Percentiles rank a stretch among this genome's conserved stretches.
phyloP scores from a whole-genome alignment of 805 yeast genomes.

The Cyberlindnera mycetangii region DNA sequence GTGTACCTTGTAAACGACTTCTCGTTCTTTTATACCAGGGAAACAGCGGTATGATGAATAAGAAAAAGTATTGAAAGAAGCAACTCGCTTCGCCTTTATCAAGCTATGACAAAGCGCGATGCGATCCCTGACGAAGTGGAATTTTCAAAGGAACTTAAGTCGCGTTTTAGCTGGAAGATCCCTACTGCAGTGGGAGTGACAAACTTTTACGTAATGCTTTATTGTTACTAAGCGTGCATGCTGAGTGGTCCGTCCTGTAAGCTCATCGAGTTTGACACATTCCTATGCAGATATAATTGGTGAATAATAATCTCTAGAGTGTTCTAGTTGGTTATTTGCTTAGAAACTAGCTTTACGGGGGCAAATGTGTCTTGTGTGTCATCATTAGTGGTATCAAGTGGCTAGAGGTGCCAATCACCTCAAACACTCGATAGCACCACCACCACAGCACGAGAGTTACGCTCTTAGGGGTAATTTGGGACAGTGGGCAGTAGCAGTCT shows the following conservation, averaged over 20 bases:
- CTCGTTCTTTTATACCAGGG: neutral
- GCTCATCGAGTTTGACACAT: neutral
- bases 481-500: too few relatives aligned
- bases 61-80: neutral
- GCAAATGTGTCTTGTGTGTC: too few relatives aligned
- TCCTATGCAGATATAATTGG: too few relatives aligned
- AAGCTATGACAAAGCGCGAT: slow-evolving; percentile 5
- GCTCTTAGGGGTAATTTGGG: too few relatives aligned
- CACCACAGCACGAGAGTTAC: too few relatives aligned
- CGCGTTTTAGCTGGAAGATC: neutral
- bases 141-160: neutral
- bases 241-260: neutral
- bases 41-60: neutral
- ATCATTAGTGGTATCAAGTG: too few relatives aligned
- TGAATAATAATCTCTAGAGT: too few relatives aligned
- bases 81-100: slow-evolving; percentile 2
- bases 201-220: slow-evolving; percentile 8
- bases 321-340: too few relatives aligned
- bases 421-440: too few relatives aligned
- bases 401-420: too few relatives aligned
- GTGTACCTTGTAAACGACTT: neutral
- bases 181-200: slow-evolving; percentile 6
- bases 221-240: neutral
- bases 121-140: slow-evolving; percentile 1
- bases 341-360: too few relatives aligned